These are phyloP conservation scores for Xanthoconium purpureum DNA, from an alignment of 768 basidiomycete genomes.

Conservation along the genomic window DNA sequence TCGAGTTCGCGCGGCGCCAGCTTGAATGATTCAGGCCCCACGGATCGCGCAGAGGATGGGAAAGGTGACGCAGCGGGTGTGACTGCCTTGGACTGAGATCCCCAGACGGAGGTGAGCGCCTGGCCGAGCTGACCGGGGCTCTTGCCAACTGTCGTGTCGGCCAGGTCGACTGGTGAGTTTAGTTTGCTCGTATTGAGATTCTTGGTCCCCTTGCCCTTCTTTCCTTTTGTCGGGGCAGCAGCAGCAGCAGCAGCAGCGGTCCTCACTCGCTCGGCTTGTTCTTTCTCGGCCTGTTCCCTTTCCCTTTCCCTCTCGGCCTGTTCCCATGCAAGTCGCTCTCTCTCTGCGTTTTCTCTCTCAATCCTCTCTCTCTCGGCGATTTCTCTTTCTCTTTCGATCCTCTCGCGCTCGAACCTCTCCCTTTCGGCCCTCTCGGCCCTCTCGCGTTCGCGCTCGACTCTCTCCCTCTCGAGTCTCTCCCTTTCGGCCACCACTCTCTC, in stretches of 20 bases:
- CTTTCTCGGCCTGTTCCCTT: conserved; percentile 1
- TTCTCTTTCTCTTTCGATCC: conserved; percentile 2
- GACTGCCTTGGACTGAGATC: conserved; percentile 30
- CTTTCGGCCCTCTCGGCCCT: conserved; percentile 4
- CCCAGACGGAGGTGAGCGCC: conserved; percentile 49
- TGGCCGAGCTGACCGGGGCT: conserved; percentile 40
- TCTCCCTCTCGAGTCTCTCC: conserved; percentile 11
- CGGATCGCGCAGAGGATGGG: conserved; percentile 21
- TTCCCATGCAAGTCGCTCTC: background rate
- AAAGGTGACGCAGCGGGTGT: conserved; percentile 31
- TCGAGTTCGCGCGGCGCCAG: conserved; percentile 4
- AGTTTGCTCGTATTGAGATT: conserved; percentile 17
- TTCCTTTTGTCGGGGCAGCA: conserved; percentile 10
- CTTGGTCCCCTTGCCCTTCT: conserved; percentile 18
- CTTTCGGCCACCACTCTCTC: conserved; percentile 14
- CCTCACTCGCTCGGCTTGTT: conserved; percentile 14
- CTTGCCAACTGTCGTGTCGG: conserved; percentile 38
- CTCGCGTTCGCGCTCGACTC: conserved; percentile 3
- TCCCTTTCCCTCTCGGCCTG: background rate
- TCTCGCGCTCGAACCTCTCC: conserved; percentile 6
- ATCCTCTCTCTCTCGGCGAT: conserved; percentile 1
- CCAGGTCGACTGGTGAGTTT: conserved; percentile 32
- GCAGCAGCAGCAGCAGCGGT: conserved; percentile 8
- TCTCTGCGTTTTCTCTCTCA: background rate
- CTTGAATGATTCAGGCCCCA: conserved; percentile 13